Evolutionary conservation across 2,329 filamentous ascomycete species (phyloP), one percentile per base, ranked within the genome.

Genomic region (Talaromyces sp.): DNA sequence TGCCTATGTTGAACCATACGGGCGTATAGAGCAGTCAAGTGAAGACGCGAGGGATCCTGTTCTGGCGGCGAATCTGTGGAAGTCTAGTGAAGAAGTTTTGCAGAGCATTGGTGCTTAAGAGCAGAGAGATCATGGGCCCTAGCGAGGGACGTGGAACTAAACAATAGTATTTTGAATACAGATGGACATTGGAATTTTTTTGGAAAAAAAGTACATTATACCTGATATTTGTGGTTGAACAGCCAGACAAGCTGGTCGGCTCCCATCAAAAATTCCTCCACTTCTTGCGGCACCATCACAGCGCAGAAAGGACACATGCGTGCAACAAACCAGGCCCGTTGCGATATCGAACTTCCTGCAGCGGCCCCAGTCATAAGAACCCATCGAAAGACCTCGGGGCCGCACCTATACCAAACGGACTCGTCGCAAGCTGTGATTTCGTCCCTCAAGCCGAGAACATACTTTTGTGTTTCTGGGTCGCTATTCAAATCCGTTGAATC

Each of bases 1-100:
- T 53, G 57, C 57, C n/a, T 59, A 59, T 28, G 57, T 59, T 54
- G 57, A 59, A 14, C 57, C 57, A 23, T 59, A 54, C 57, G 57
- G 57, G 4, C 47, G 33, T 31, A 42, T 54, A 59, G 57, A 59
- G 47, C 50, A 44, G 34, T 3, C 57, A 53, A 59, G 57, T 27
- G 50, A 59, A 59, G 44, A 54, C 10, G 57, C 57, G 31, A 59
- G 33, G 12, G 34, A 59, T 59, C 57, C 47, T 54, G 23, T 59
- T 59, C 50, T 59, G 33, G 57, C 57, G 50, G 50, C 34, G 23
- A 59, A 53, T 54, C 18, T 59, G 31, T 59, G 57, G 57, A 53
- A 53, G 31, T 53, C 57, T 5, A 59, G 57, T 23, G 57, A 59
- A 54, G 50, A 34, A 14, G 57, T 53, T 42, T 59, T 59, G 34